These are phyloP conservation scores for Cytospora piceicola DNA, from an alignment of 2,329 filamentous ascomycete genomes.

Conservation along the genomic window DNA sequence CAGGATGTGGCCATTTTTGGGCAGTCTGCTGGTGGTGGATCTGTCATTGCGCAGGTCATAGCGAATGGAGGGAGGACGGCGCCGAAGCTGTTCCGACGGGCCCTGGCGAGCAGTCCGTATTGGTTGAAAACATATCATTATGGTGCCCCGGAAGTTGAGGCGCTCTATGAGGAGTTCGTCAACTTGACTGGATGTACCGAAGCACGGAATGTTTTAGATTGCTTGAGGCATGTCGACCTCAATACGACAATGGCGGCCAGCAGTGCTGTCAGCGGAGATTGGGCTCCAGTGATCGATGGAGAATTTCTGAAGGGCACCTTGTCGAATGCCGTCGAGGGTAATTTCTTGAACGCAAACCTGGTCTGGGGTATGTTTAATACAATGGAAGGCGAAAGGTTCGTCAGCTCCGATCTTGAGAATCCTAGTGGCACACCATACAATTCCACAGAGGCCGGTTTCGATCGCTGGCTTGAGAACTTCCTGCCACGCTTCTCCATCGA, in stretches of 20 bases:
- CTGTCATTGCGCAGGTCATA: constrained; percentile 11
- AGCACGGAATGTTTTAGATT: background rate
- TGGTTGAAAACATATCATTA: constrained; percentile 6
- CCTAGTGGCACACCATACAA: background rate
- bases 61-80: background rate
- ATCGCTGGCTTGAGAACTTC: constrained; percentile 7
- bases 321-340: background rate
- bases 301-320: background rate
- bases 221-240: constrained; percentile 2
- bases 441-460: constrained; percentile 4
- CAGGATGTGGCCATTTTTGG: constrained; percentile 64
- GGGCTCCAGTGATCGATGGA: constrained; percentile 9
- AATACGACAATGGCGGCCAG: constrained; percentile 1
- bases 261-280: background rate
- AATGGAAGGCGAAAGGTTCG: constrained; percentile 2
- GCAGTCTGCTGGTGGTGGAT: constrained; percentile 55
- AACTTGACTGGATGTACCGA: background rate
- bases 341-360: background rate
- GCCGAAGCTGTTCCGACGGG: background rate
- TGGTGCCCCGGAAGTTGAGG: constrained; percentile 7
- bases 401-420: constrained; percentile 1
- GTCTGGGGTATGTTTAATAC: constrained; percentile 10
- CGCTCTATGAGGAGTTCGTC: background rate
- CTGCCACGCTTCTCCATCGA: constrained; percentile 4
- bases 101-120: constrained; percentile 9